These are phyloP conservation scores for Caryopteris hybrid DNA, from an alignment of 305 asterid genomes.

Conservation along the genomic window DNA sequence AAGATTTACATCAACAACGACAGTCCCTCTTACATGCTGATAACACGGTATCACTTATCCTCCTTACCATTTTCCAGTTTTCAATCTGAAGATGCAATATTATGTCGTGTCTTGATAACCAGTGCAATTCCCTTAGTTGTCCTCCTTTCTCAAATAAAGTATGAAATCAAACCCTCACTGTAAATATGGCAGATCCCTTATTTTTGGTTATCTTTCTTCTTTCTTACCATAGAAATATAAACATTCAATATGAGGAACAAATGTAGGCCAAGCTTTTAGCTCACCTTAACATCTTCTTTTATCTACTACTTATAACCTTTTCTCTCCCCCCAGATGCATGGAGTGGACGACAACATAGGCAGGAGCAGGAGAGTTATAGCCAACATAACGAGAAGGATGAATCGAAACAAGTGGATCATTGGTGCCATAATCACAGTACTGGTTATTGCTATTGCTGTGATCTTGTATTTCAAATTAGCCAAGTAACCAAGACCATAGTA, in stretches of 20 bases:
- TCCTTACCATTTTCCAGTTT: neutral
- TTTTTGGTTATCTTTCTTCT: neutral
- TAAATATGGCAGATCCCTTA: neutral
- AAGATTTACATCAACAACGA: slow-evolving; percentile 73
- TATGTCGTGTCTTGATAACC: neutral
- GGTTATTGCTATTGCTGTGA: slow-evolving; percentile 38
- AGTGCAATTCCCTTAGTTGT: neutral
- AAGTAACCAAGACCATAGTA: slow-evolving; percentile 21
- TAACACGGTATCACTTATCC: slow-evolving; percentile 45
- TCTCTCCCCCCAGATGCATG: slow-evolving; percentile 42
- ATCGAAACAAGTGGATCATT: slow-evolving; percentile 63
- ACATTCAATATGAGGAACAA: neutral
- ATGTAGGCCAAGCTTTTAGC: neutral
- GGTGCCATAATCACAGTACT: slow-evolving; percentile 44
- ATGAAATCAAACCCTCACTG: neutral
- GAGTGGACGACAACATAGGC: slow-evolving; percentile 63
- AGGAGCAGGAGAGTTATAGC: slow-evolving; percentile 59
- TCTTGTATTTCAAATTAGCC: slow-evolving; percentile 60
- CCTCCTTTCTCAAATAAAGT: neutral
- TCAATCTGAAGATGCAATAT: neutral
- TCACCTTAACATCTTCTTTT: slow-evolving; percentile 4
- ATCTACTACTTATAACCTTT: neutral
- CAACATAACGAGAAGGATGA: slow-evolving; percentile 62
- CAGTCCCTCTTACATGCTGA: slow-evolving; percentile 63
- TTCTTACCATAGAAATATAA: neutral